phyloP scores from a whole-genome alignment of 306 rosid genomes.

The Quercus mongolica region DNA sequence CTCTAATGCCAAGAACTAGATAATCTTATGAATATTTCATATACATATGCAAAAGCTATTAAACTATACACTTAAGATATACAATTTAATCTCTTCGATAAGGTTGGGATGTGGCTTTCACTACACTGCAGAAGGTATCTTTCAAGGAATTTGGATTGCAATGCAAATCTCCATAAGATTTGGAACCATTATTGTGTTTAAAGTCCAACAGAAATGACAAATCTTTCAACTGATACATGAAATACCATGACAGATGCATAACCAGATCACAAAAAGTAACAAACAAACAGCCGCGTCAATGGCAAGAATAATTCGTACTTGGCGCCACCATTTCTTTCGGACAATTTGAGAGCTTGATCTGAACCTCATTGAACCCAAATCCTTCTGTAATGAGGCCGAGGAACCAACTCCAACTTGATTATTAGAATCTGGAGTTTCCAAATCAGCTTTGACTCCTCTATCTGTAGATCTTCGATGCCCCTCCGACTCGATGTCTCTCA shows the following conservation, averaged over 20 bases:
- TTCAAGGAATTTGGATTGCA: neutral
- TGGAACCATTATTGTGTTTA: neutral
- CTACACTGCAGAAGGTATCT: neutral
- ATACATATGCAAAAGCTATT: neutral
- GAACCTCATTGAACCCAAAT: conserved; percentile 57
- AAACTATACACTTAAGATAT: conserved; percentile 6
- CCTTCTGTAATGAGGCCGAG: conserved; percentile 55
- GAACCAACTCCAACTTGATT: conserved; percentile 57
- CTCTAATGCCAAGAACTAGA: neutral
- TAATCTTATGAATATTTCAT: neutral
- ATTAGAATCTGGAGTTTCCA: conserved; percentile 42
- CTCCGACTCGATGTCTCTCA: conserved; percentile 75
- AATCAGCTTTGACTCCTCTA: conserved; percentile 58
- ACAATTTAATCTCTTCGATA: neutral
- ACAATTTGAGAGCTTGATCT: conserved; percentile 55
- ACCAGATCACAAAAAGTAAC: conserved; percentile 65
- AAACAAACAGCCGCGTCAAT: conserved; percentile 80
- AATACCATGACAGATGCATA: conserved; percentile 55
- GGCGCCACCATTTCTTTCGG: conserved; percentile 83
- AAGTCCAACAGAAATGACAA: neutral
- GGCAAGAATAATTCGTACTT: conserved; percentile 80
- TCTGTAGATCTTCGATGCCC: conserved; percentile 70
- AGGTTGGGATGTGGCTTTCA: neutral
- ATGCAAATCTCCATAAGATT: neutral
- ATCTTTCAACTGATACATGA: conserved; percentile 54